These are phyloP conservation scores for Ogataea ganodermae DNA, from an alignment of 805 yeast species.

Conservation along the genomic window DNA sequence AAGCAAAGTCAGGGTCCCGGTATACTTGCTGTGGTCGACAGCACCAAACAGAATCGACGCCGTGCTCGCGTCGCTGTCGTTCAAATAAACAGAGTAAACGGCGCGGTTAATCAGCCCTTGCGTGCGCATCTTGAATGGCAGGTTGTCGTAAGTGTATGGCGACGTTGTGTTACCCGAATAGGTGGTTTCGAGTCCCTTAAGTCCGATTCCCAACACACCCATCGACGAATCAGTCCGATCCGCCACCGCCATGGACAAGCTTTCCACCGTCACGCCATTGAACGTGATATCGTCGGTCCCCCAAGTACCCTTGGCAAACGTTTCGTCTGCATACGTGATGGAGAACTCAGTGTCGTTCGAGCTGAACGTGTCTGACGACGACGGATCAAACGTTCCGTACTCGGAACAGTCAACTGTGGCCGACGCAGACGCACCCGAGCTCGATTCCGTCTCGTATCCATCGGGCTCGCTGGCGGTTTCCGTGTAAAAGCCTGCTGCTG, in stretches of 20 bases:
- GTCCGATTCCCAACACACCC: constrained; percentile 78
- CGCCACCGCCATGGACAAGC: constrained; percentile 74
- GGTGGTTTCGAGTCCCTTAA: constrained; percentile 68
- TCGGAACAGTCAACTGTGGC: constrained; percentile 42
- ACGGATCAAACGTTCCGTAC: constrained; percentile 51
- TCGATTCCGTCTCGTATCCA: not conserved
- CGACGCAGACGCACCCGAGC: constrained; percentile 6
- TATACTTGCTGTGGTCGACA: constrained; percentile 62
- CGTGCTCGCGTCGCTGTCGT: constrained; percentile 39
- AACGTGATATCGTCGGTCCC: constrained; percentile 63
- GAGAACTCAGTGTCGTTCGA: constrained; percentile 43
- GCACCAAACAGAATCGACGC: constrained; percentile 76
- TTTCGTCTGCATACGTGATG: constrained; percentile 51
- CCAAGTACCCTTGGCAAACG: constrained; percentile 53
- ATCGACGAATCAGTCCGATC: constrained; percentile 59
- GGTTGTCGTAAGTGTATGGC: constrained; percentile 56
- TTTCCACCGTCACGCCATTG: constrained; percentile 48
- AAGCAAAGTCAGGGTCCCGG: constrained; percentile 50
- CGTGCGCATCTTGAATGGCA: constrained; percentile 61
- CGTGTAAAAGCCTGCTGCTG: not conserved
- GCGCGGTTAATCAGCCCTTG: constrained; percentile 57
- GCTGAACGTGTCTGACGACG: constrained; percentile 40
- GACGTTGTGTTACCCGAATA: constrained; percentile 32
- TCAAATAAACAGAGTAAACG: constrained; percentile 65
- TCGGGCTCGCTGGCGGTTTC: not conserved